phyloP scores from a whole-genome alignment of 805 yeast genomes.

The Suhomyces vadensis region DNA sequence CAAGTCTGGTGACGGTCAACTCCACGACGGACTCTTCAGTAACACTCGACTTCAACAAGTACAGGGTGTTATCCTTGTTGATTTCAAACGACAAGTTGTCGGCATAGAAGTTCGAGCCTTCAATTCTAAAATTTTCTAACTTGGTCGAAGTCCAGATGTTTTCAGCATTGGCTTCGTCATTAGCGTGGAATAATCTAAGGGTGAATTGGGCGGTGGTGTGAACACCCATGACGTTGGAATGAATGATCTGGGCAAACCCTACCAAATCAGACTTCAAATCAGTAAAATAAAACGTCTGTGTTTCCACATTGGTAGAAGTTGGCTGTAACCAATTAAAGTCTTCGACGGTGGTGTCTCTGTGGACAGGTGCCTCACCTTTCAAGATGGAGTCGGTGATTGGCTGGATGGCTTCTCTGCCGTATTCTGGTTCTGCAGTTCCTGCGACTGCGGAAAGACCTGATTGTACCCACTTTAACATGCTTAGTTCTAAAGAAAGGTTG shows the following conservation, averaged over 20 bases:
- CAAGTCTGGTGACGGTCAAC: conserved; percentile 56
- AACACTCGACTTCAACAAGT: conserved; percentile 58
- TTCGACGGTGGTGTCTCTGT: conserved; percentile 54
- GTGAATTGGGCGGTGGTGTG: conserved; percentile 93
- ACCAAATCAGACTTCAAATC: conserved; percentile 60
- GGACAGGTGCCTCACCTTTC: conserved; percentile 42
- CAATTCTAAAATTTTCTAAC: conserved; percentile 71
- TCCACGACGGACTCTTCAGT: conserved; percentile 72
- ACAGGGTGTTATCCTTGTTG: conserved; percentile 52
- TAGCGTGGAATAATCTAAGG: conserved; percentile 68
- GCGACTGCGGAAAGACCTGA: conserved; percentile 90
- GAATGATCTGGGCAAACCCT: conserved; percentile 94
- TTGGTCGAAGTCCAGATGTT: conserved; percentile 90
- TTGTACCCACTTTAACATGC: conserved; percentile 83
- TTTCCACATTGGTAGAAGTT: conserved; percentile 85
- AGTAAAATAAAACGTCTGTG: conserved; percentile 87
- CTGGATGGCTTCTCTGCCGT: conserved; percentile 89
- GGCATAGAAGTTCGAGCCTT: conserved; percentile 80
- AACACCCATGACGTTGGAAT: conserved; percentile 85
- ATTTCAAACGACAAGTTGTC: conserved; percentile 66
- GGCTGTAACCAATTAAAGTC: conserved; percentile 82
- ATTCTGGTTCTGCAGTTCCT: conserved; percentile 96
- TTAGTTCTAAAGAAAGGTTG: neutral
- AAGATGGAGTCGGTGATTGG: conserved; percentile 65
- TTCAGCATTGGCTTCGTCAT: conserved; percentile 35